Base-by-base conservation (phyloP, 495 filamentous ascomycete species). In the Penicillium taxi region DNA sequence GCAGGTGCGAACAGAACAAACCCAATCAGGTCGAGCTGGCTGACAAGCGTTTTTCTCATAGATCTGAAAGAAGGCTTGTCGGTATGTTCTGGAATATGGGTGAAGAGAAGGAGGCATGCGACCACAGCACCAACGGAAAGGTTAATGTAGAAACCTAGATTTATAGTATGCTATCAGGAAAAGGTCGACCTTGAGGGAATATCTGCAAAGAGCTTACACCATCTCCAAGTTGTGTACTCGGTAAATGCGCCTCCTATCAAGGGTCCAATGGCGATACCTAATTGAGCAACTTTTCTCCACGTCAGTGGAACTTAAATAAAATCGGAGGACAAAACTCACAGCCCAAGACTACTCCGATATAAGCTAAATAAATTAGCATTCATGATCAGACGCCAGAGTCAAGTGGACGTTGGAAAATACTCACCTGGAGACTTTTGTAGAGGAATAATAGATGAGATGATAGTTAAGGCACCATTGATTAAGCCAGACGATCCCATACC, bases 131-230 rank as follows among this genome's bases (percentile, higher is more conserved):
- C 77, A 26, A 80, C 62, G 0, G 77, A 77, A 15, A 82, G 63
- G 47, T 81, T 83, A 37, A 82, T 72, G 44, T 76, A 81, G 49
- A 81, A 81, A 49, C 78, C 61, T 71, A 39, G 21, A 25, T 17
- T 14, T 34, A 11, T 30, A 35, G 19, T 9, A 23, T 23, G 11
- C 30, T 25, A 23, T 32, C 19, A 17, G 27, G 17, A 39, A 37
- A 41, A 44, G 44, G 6, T n/a, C n/a, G n/a, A n/a, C n/a, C n/a
- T 15, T 17, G 32, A 6, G 13, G 17, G 28, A 19, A 29, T 18
- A 32, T 13, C 2, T 25, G 21, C 21, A 19, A 19, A 28, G 20
- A 18, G 62, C 60, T 32, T 61, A 71, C 72, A 75, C 71, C 71
- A 76, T 42, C 72, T 50, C 73, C 70, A 75, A 8, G 59, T 57